These are phyloP conservation scores for Ogataea polymorpha DNA, from an alignment of 805 yeast species.

Conservation along the genomic window DNA sequence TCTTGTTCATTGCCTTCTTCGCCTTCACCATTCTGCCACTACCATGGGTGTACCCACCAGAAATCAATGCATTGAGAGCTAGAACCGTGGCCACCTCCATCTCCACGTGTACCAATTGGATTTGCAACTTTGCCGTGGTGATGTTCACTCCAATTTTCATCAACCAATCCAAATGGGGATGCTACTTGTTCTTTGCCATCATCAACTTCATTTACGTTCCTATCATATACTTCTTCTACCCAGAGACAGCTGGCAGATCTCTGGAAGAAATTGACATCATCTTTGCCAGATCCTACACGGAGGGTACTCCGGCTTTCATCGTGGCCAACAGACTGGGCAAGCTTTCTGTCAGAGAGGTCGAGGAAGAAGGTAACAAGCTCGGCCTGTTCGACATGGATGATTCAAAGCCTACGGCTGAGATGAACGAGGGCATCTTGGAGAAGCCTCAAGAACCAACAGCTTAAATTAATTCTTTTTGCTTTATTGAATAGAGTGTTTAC, in stretches of 20 bases:
- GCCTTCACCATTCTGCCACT: constrained; percentile 43
- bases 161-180: constrained; percentile 54
- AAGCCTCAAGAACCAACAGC: constrained; percentile 4
- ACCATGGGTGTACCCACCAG: constrained; percentile 66
- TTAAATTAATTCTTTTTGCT: constrained; percentile 1
- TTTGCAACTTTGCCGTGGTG: constrained; percentile 64
- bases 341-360: constrained; percentile 54
- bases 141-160: constrained; percentile 63
- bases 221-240: constrained; percentile 63
- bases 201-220: constrained; percentile 62
- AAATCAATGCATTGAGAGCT: constrained; percentile 61
- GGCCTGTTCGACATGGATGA: constrained; percentile 41
- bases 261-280: constrained; percentile 75
- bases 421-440: constrained; percentile 12
- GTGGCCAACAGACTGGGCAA: constrained; percentile 64
- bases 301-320: constrained; percentile 55
- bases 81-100: constrained; percentile 67
- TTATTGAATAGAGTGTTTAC: constrained; percentile 1
- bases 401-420: constrained; percentile 13
- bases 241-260: constrained; percentile 75
- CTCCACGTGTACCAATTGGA: constrained; percentile 67
- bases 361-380: constrained; percentile 54
- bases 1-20: constrained; percentile 54
- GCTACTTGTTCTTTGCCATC: constrained; percentile 66
- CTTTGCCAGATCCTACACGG: constrained; percentile 56